Conservation (phyloP, 1,284 basidiomycete genomes). For the Phaffia rhodozyma region DNA sequence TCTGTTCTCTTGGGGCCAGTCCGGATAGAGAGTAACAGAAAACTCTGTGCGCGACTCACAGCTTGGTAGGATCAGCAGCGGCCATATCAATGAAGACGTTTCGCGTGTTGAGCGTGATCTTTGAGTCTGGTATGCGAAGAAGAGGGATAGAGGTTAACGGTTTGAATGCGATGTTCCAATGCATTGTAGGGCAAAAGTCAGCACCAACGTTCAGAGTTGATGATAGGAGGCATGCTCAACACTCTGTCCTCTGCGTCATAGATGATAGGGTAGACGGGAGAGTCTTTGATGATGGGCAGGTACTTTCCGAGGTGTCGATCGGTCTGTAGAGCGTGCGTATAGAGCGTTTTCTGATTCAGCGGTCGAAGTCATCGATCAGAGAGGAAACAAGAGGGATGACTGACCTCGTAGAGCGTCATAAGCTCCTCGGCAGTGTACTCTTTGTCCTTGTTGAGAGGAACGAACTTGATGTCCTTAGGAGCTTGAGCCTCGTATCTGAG, state of each 20-base stretch:
- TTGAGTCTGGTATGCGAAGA: constrained; percentile 48
- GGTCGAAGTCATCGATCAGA: not conserved
- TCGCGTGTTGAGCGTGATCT: constrained; percentile 85
- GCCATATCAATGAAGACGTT: constrained; percentile 97
- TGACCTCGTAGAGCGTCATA: constrained; percentile 80
- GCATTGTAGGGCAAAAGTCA: not conserved
- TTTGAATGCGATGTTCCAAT: not conserved
- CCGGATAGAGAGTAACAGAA: not conserved
- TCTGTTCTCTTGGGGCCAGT: not conserved
- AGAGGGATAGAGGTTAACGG: not conserved
- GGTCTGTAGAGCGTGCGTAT: constrained; percentile 40
- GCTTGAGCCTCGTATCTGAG: constrained; percentile 69
- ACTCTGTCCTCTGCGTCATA: constrained; percentile 81
- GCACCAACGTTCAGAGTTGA: constrained; percentile 66
- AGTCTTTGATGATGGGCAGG: constrained; percentile 85
- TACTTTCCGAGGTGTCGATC: constrained; percentile 86
- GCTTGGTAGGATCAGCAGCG: constrained; percentile 94
- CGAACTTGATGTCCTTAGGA: constrained; percentile 82
- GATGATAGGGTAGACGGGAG: constrained; percentile 94
- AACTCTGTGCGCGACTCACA: constrained; percentile 32
- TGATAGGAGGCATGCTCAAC: constrained; percentile 95
- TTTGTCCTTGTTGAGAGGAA: constrained; percentile 64
- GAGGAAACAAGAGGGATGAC: constrained; percentile 21
- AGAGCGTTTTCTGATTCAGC: not conserved
- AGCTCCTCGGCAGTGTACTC: constrained; percentile 68